Conservation (phyloP, 1,284 basidiomycete genomes). For the Irpex sp. region DNA sequence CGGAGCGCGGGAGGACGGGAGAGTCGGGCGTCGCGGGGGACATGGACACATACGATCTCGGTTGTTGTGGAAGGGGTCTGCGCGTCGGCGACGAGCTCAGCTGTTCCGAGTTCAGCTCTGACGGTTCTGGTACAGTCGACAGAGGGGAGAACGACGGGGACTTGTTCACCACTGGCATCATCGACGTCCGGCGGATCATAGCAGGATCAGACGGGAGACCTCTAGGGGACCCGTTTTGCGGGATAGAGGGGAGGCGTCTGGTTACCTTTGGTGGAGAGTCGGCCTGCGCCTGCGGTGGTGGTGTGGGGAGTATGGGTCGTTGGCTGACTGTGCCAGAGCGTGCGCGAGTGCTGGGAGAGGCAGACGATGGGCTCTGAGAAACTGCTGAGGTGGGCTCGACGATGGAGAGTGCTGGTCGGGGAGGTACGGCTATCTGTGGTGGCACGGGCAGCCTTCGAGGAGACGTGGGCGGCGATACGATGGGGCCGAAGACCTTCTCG, state of each 20-base stretch:
- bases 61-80: neutral
- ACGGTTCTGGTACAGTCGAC: conserved; percentile 12
- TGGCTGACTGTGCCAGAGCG: conserved; percentile 22
- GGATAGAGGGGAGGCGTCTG: conserved; percentile 7
- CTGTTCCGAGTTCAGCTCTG: neutral
- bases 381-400: conserved; percentile 1
- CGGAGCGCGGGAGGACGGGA: conserved; percentile 2
- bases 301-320: conserved; percentile 16
- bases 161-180: neutral
- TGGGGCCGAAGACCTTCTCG: conserved; percentile 7
- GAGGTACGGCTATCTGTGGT: neutral
- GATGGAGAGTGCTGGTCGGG: neutral
- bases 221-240: conserved; percentile 1
- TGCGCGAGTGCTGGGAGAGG: conserved; percentile 14
- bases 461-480: neutral
- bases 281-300: conserved; percentile 8
- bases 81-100: neutral
- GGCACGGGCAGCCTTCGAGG: conserved; percentile 3
- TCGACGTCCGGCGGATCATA: conserved; percentile 4
- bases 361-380: conserved; percentile 3
- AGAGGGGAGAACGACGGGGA: conserved; percentile 11
- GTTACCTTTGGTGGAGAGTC: conserved; percentile 1
- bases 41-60: neutral
- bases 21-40: neutral
- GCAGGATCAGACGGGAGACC: conserved; percentile 11